Evolutionary conservation across 164 flowering plant species (phyloP).

Genomic region (Sextonia rubra): DNA sequence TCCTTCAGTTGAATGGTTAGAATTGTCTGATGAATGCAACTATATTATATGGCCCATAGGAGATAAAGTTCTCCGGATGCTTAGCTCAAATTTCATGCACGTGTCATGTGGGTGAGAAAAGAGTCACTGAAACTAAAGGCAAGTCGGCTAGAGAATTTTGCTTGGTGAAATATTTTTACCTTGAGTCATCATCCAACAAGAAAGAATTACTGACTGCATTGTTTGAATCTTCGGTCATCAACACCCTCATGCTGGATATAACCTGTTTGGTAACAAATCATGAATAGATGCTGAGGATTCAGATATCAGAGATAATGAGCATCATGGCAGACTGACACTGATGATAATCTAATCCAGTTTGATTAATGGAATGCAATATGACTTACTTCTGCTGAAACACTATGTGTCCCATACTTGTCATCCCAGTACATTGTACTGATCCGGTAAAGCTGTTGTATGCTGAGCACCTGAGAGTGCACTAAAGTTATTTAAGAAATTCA

Average conservation of each 20-base stretch:
- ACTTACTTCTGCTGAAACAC: constrained; percentile 93
- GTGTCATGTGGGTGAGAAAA: background rate
- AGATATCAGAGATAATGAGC: too few species aligned
- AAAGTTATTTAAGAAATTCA: background rate
- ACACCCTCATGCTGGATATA: constrained; percentile 59
- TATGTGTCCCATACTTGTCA: constrained; percentile 96
- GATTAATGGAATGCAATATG: constrained; percentile 30
- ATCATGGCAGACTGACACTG: background rate
- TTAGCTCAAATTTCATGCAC: background rate
- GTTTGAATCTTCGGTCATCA: constrained; percentile 73
- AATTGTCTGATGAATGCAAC: too few species aligned
- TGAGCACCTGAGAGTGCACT: constrained; percentile 67
- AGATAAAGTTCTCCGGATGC: background rate
- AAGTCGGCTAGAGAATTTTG: background rate
- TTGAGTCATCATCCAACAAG: constrained; percentile 62
- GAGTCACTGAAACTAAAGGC: background rate
- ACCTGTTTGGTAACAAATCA: constrained; percentile 25
- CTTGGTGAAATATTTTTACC: constrained; percentile 23
- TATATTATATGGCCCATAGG: too few species aligned
- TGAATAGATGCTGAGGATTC: too few species aligned
- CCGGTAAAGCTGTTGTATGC: constrained; percentile 94
- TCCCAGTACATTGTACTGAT: constrained; percentile 99
- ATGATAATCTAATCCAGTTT: constrained; percentile 27
- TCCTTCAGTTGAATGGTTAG: too few species aligned
- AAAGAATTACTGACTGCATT: constrained; percentile 65